Base-by-base conservation (phyloP, 805 yeast genomes). In the Suhomyces pyralidae region DNA sequence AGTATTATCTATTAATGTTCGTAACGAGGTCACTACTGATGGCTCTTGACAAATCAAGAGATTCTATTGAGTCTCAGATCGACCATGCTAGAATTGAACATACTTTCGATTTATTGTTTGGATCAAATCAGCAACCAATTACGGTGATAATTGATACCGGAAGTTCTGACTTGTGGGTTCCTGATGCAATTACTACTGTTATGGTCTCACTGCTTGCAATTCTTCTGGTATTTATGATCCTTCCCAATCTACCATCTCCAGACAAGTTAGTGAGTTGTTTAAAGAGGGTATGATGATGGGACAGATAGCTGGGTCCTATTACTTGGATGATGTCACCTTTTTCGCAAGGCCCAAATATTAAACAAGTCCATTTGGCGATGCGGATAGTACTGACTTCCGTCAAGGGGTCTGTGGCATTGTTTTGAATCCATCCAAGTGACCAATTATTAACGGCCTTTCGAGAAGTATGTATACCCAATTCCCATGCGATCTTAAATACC, bases 161-260 rank as follows among this genome's bases (percentile, higher is more conserved):
- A 17, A 45, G 48, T 20, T 45, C 48, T 10, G 40, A 30, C 17
- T n/a, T 30, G 19, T 45, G 48, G 48, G 48, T 80, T 17, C 6
- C 8, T 1, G 20, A 38, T 38, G 22, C 8, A 9, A 15, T 14
- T 9, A 9, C 15, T 15, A 5, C 8, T 17, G 42, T 19, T 17
- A 10, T 3, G 8, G 7, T 38, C 5, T 3, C 15, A 6, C 7
- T 88, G 10, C 10, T 8, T 38, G 42, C 14, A 38, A 8, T 7
- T 6, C 19, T 4, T 15, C n/a, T 2, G 22, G 22, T 1, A 1
- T 4, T 38, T 38, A 38, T 17, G 42, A 38, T 38, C 22, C 42
- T 17, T 38, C 42, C 22, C 19, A 38, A 38, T 36, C 22, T 3
- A 38, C 42, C 14, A 6, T 15, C 15, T 30, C 36, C 36, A 30